These are phyloP conservation scores for Russula brevipes DNA, from an alignment of 768 basidiomycete genomes.

Conservation along the genomic window DNA sequence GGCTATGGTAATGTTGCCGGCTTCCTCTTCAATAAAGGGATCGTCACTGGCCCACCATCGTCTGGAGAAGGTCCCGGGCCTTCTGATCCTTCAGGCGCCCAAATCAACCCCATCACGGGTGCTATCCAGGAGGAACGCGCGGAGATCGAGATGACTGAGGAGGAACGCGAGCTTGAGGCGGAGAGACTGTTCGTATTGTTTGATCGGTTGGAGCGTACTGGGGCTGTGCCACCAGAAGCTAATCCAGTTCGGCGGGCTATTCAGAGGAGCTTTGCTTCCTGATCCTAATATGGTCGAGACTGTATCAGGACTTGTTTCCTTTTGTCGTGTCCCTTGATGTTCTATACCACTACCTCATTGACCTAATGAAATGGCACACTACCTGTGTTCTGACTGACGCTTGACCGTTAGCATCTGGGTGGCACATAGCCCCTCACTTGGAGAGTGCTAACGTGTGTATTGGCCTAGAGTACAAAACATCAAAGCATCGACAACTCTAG, in stretches of 20 bases:
- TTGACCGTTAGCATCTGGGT: not conserved
- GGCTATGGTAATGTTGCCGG: conserved; percentile 97
- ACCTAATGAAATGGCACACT: conserved; percentile 11
- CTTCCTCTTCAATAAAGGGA: conserved; percentile 86
- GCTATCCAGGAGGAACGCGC: conserved; percentile 41
- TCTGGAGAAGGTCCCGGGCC: conserved; percentile 31
- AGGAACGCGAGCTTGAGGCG: conserved; percentile 92
- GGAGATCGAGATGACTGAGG: conserved; percentile 73
- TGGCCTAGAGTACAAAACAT: not conserved
- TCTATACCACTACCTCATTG: conserved; percentile 12
- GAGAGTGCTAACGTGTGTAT: not conserved
- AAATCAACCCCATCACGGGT: conserved; percentile 88
- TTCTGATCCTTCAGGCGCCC: conserved; percentile 35
- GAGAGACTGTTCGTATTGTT: conserved; percentile 91
- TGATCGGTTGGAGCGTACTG: conserved; percentile 76
- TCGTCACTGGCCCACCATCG: conserved; percentile 55
- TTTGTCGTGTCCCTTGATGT: not conserved
- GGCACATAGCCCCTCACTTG: not conserved
- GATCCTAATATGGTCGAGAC: not conserved
- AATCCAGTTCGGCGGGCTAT: conserved; percentile 74
- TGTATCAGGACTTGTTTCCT: not conserved
- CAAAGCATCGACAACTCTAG: not conserved
- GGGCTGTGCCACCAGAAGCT: conserved; percentile 56
- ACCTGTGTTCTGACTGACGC: not conserved
- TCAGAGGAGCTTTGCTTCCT: conserved; percentile 39